Percentiles rank a stretch among this genome's conserved stretches.
These are phyloP conservation scores for Theobroma cacao DNA, from an alignment of 345 rosid genomes.

Conservation along the genomic window DNA sequence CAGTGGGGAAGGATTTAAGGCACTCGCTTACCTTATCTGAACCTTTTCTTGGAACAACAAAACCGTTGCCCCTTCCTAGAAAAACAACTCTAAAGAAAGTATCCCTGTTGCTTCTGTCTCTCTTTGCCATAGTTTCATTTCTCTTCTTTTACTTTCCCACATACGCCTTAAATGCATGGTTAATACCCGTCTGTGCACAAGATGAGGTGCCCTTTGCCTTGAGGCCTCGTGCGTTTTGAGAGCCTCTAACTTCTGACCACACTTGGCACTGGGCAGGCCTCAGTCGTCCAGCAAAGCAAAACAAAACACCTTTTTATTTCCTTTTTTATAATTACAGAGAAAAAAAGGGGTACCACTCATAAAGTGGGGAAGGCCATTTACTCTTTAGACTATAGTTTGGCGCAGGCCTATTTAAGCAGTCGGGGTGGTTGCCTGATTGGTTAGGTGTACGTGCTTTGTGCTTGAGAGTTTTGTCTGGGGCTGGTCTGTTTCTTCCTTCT, in stretches of 20 bases:
- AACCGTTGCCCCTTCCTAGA: conserved; percentile 21
- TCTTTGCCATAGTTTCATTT: not conserved
- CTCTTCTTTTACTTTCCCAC: not conserved
- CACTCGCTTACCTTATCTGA: conserved; percentile 23
- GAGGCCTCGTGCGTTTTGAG: not conserved
- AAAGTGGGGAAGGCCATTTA: not conserved
- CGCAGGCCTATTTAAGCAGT: conserved; percentile 23
- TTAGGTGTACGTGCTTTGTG: not conserved
- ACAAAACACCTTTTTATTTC: not conserved
- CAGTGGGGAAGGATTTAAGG: not conserved
- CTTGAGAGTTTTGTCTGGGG: not conserved
- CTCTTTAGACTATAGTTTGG: not conserved
- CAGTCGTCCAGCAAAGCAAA: not conserved
- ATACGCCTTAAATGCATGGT: conserved; percentile 15
- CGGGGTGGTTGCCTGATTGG: conserved; percentile 3
- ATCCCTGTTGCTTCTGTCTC: not conserved
- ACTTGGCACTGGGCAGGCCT: not conserved
- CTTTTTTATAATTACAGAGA: not conserved
- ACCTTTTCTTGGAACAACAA: conserved; percentile 34
- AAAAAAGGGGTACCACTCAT: not conserved
- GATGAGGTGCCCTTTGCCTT: conserved; percentile 12
- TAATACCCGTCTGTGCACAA: not conserved
- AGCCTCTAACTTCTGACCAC: conserved; percentile 18
- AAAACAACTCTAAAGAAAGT: not conserved
- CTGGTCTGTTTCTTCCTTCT: not conserved